A percentile compares a stretch with the other conserved stretches of the same genome.
These are phyloP conservation scores for Beta macrorhiza DNA, from an alignment of 179 eudicot genomes.

Conservation along the genomic window DNA sequence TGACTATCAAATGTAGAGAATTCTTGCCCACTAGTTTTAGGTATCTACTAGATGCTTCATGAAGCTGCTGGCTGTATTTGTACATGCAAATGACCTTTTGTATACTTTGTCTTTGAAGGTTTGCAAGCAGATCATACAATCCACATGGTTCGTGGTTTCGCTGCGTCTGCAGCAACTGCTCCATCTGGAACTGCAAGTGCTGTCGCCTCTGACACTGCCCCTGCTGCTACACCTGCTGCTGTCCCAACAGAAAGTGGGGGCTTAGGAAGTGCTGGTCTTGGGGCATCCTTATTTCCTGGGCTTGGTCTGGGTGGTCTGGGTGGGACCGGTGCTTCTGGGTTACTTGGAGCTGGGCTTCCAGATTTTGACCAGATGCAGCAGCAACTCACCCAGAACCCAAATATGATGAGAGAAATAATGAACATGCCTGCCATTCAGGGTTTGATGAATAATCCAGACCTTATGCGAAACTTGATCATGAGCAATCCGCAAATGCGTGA, in stretches of 20 bases:
- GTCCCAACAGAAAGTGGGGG: constrained; percentile 46
- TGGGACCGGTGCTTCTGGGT: constrained; percentile 48
- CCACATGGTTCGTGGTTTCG: constrained; percentile 93
- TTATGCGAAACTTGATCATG: constrained; percentile 85
- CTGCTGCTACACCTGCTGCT: constrained; percentile 40
- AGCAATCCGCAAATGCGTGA: constrained; percentile 99
- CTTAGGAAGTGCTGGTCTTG: constrained; percentile 62
- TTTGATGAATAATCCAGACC: constrained; percentile 91
- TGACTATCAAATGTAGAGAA: not conserved
- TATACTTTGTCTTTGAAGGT: constrained; percentile 39
- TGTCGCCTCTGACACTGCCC: constrained; percentile 43
- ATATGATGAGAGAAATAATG: constrained; percentile 96
- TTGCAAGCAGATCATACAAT: constrained; percentile 92
- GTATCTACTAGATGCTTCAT: no score
- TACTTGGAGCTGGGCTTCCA: constrained; percentile 77
- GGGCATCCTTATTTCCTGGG: constrained; percentile 67
- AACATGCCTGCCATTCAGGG: constrained; percentile 90
- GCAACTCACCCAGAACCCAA: constrained; percentile 88
- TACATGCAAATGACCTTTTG: not conserved
- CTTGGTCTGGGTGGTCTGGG: constrained; percentile 52
- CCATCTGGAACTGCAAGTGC: constrained; percentile 41
- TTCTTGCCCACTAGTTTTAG: not conserved
- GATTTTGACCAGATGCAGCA: constrained; percentile 92
- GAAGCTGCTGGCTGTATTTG: not conserved
- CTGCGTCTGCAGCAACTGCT: constrained; percentile 51